A percentile compares a stretch with the other conserved stretches of the same genome.
These are phyloP conservation scores for Protomyces arabidopsidicola DNA, from an alignment of 1,139 yeast species.

Conservation along the genomic window DNA sequence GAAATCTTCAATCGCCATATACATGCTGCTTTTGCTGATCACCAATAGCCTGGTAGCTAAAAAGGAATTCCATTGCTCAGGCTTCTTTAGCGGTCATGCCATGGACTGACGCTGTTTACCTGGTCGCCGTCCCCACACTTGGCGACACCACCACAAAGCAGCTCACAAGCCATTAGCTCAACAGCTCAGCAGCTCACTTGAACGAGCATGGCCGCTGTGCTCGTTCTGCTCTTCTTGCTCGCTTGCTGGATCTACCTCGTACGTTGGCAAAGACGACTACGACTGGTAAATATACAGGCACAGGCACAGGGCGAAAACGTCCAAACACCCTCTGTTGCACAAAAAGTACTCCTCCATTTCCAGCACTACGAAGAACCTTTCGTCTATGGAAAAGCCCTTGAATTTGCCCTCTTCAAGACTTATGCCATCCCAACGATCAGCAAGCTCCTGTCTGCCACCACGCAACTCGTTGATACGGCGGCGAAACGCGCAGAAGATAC, in stretches of 20 bases:
- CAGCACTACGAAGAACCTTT: background rate
- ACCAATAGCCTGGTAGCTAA: too few species aligned
- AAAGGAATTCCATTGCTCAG: too few species aligned
- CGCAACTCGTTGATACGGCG: background rate
- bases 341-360: background rate
- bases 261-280: background rate
- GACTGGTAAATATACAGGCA: too few species aligned
- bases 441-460: background rate
- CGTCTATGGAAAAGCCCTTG: slow-evolving; percentile 1
- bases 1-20: too few species aligned
- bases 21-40: too few species aligned
- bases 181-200: too few species aligned
- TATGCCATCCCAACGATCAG: slow-evolving; percentile 5
- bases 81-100: too few species aligned
- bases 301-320: background rate
- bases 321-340: background rate
- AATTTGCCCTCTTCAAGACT: slow-evolving; percentile 5
- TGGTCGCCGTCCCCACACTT: too few species aligned
- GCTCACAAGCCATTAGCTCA: too few species aligned
- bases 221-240: background rate
- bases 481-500: slow-evolving; percentile 9
- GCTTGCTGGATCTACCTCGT: background rate
- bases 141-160: too few species aligned
- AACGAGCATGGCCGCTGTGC: too few species aligned
- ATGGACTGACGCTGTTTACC: too few species aligned